These are phyloP conservation scores for Penicillium coffeae DNA, from an alignment of 495 filamentous ascomycete species.

Conservation along the genomic window DNA sequence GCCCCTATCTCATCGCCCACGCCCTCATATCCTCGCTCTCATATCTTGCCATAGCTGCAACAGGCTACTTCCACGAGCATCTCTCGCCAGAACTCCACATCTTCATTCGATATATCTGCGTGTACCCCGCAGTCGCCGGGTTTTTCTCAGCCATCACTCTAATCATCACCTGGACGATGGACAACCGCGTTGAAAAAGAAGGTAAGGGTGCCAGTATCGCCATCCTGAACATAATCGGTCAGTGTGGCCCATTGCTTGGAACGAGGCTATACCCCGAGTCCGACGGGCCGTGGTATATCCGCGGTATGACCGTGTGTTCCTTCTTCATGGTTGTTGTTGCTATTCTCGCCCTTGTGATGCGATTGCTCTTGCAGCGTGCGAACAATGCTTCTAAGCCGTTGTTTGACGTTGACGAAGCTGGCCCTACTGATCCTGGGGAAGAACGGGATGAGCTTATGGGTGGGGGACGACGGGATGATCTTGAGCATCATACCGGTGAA, in stretches of 20 bases:
- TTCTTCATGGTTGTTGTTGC: conserved; percentile 53
- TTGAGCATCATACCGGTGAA: conserved; percentile 20
- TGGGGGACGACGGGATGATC: conserved; percentile 17
- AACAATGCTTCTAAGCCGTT: conserved; percentile 28
- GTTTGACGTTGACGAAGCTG: not conserved
- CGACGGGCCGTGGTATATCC: conserved; percentile 56
- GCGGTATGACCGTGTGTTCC: conserved; percentile 55
- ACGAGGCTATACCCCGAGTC: conserved; percentile 55
- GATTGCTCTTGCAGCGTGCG: conserved; percentile 40
- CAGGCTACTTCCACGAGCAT: conserved; percentile 35
- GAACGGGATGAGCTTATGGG: conserved; percentile 41
- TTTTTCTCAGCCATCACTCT: conserved; percentile 62
- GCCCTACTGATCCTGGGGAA: conserved; percentile 2
- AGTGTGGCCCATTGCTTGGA: conserved; percentile 60
- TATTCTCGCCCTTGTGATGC: conserved; percentile 42
- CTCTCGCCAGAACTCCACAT: conserved; percentile 25
- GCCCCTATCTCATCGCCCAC: conserved; percentile 48
- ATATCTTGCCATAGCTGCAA: conserved; percentile 54
- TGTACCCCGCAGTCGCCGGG: conserved; percentile 55
- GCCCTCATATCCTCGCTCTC: conserved; percentile 54
- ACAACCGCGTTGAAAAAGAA: conserved; percentile 54
- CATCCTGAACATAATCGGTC: conserved; percentile 57
- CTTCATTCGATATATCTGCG: conserved; percentile 50
- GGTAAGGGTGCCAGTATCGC: conserved; percentile 55
- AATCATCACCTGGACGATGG: conserved; percentile 64